phyloP scores from a whole-genome alignment of 2,329 filamentous ascomycete genomes.

The Microcyclospora pomicola region DNA sequence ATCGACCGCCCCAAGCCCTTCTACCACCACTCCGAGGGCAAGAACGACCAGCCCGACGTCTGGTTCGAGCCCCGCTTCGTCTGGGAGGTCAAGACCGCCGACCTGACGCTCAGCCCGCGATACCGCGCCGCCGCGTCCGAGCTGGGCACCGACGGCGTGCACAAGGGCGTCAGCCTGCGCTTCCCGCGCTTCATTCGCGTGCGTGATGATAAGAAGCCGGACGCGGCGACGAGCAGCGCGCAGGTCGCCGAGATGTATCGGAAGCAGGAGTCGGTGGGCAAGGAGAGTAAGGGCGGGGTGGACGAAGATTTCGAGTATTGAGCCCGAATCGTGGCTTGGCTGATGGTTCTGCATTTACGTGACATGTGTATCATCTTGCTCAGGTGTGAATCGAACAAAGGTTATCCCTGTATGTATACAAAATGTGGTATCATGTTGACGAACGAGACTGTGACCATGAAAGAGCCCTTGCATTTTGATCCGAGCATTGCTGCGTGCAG shows the following conservation, averaged over 20 bases:
- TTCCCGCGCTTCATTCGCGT: slow-evolving; percentile 89
- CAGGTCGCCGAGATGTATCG: slow-evolving; percentile 96
- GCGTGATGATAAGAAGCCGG: slow-evolving; percentile 89
- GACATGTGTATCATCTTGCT: too few species aligned
- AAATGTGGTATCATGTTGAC: too few species aligned
- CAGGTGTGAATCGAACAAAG: too few species aligned
- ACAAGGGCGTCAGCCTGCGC: slow-evolving; percentile 69
- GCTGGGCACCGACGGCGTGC: slow-evolving; percentile 46
- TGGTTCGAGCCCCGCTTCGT: slow-evolving; percentile 94
- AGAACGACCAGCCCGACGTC: slow-evolving; percentile 90
- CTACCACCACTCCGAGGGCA: slow-evolving; percentile 70
- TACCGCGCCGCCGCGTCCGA: slow-evolving; percentile 86
- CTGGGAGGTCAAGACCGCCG: slow-evolving; percentile 96
- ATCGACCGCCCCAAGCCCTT: slow-evolving; percentile 92
- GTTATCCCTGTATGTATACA: too few species aligned
- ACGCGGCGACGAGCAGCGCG: slow-evolving; percentile 68
- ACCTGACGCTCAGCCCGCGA: slow-evolving; percentile 79
- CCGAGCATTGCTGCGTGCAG: too few species aligned
- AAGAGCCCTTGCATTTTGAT: too few species aligned
- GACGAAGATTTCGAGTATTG: slow-evolving; percentile 98
- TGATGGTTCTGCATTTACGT: too few species aligned
- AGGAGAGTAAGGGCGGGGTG: slow-evolving; percentile 71
- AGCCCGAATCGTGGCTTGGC: slow-evolving; percentile 2
- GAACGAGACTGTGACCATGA: too few species aligned
- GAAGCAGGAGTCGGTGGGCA: slow-evolving; percentile 80